Evolutionary conservation across 2,329 filamentous ascomycete species (phyloP).

Genomic region (Epichloe scottii): DNA sequence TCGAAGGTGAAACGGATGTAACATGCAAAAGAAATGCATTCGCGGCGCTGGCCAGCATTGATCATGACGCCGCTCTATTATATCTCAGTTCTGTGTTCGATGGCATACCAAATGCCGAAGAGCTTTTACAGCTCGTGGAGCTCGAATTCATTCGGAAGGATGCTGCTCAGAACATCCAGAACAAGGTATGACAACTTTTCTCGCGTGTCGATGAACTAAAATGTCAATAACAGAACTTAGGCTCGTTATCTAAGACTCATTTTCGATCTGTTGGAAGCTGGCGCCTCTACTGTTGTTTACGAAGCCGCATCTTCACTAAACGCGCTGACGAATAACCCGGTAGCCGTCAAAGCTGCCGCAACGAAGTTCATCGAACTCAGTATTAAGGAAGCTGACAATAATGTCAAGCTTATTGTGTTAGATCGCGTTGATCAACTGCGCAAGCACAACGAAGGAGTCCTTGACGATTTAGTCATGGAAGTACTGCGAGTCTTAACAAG

Average conservation of each 20-base stretch:
- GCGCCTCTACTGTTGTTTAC: slow-evolving; percentile 89
- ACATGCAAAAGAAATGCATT: slow-evolving; percentile 99
- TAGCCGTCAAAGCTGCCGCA: slow-evolving; percentile 93
- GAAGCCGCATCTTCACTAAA: slow-evolving; percentile 94
- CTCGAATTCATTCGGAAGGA: slow-evolving; percentile 97
- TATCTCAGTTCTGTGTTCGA: slow-evolving; percentile 87
- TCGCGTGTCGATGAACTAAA: slow-evolving; percentile 14
- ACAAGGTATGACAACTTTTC: slow-evolving; percentile 52
- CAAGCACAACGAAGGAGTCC: slow-evolving; percentile 75
- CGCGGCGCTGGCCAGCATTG: slow-evolving; percentile 78
- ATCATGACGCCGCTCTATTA: slow-evolving; percentile 80
- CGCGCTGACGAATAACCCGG: slow-evolving; percentile 86
- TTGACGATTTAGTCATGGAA: slow-evolving; percentile 95
- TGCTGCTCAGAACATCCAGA: slow-evolving; percentile 84
- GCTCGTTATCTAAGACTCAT: slow-evolving; percentile 87
- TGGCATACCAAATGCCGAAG: slow-evolving; percentile 85
- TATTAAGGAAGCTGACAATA: slow-evolving; percentile 97
- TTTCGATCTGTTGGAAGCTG: slow-evolving; percentile 89
- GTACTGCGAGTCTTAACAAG: slow-evolving; percentile 89
- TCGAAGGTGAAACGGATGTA: slow-evolving; percentile 80
- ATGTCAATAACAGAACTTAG: slow-evolving; percentile 26
- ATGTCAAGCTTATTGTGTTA: slow-evolving; percentile 95
- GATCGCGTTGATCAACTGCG: slow-evolving; percentile 84
- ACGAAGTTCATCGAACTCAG: slow-evolving; percentile 92
- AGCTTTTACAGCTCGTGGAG: slow-evolving; percentile 84